Evolutionary conservation across 164 flowering plant species (phyloP), one percentile per base, ranked within the genome.

Genomic region (Liriodendron chinense): DNA sequence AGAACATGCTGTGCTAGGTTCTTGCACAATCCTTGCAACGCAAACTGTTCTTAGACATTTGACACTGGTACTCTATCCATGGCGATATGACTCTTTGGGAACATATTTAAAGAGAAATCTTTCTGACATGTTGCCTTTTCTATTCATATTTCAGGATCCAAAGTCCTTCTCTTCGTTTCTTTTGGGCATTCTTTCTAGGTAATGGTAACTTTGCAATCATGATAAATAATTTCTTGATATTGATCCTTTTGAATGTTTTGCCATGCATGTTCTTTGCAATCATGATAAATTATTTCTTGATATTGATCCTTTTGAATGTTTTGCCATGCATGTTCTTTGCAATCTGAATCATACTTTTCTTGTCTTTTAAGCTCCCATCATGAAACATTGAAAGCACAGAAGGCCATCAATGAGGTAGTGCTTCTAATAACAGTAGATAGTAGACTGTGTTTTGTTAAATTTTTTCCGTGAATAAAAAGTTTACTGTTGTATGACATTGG

Each of bases 371-470:
- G 99, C 81, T 94, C 97, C 25, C 98, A 91, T 84, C 96, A 96
- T 78, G 99, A 92, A 85, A 86, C 99, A 43, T 82, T 89, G 80
- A 94, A 94, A 87, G 83, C 94, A 72, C 99, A 96, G 83, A 96
- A 96, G 83, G 97, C 97, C 73, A 96, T 96, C 77, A 91, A 80
- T 78, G 99, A 92, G 95, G 99, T 92, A 86, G 77, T 65, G 28
- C 74, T 3, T 73, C 20, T n/a, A 13, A 5, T n/a, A 66, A 25
- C 47, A 62, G 62, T 25, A 65, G 9, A 20, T 64, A n/a, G 43
- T 61, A 26, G 34, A 68, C 22, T 47, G 16, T 8, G 65, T 1
- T 72, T 76, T 66, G 61, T 23, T 57, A 9, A 49, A 71, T 57
- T 68, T 26, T 53, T 16, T 69, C 43, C 0, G n/a, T 47, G 7